Conservation (phyloP, 2,329 filamentous ascomycete genomes). For the Penicillium sp. region DNA sequence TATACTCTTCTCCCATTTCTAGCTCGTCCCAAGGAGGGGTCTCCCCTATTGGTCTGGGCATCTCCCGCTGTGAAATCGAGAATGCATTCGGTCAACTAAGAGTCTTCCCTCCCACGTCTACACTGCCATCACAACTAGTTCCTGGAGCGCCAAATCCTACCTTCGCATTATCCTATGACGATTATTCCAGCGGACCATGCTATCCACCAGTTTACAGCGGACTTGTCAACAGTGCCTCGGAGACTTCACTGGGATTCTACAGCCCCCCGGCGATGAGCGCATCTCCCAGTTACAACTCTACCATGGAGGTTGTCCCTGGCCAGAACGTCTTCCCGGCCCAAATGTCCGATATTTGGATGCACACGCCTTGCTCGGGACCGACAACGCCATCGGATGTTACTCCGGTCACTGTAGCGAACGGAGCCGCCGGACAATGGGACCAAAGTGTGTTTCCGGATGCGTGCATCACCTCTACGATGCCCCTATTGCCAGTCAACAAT, state of each 20-base stretch:
- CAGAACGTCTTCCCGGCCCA: slow-evolving; percentile 17
- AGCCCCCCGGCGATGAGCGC: slow-evolving; percentile 22
- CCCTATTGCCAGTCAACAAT: neutral
- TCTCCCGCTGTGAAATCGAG: slow-evolving; percentile 30
- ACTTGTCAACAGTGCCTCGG: slow-evolving; percentile 18
- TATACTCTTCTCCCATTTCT: slow-evolving; percentile 27
- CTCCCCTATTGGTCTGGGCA: slow-evolving; percentile 32
- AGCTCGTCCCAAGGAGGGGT: slow-evolving; percentile 17
- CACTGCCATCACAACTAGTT: slow-evolving; percentile 24
- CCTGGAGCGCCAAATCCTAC: slow-evolving; percentile 10
- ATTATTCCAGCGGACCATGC: slow-evolving; percentile 17
- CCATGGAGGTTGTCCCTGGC: slow-evolving; percentile 15
- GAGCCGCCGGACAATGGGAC: slow-evolving; percentile 19
- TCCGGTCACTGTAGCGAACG: slow-evolving; percentile 5
- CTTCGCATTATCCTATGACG: slow-evolving; percentile 23
- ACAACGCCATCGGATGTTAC: slow-evolving; percentile 17
- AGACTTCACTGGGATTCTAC: slow-evolving; percentile 27
- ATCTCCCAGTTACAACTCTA: slow-evolving; percentile 27
- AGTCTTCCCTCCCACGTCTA: slow-evolving; percentile 21
- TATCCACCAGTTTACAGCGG: slow-evolving; percentile 26
- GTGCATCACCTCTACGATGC: neutral
- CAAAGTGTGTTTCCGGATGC: slow-evolving; percentile 8
- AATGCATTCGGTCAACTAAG: slow-evolving; percentile 21
- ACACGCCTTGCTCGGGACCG: slow-evolving; percentile 24
- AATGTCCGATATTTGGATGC: slow-evolving; percentile 25